phyloP scores from a whole-genome alignment of 2,329 filamentous ascomycete genomes.

The Aureobasidium sp. region DNA sequence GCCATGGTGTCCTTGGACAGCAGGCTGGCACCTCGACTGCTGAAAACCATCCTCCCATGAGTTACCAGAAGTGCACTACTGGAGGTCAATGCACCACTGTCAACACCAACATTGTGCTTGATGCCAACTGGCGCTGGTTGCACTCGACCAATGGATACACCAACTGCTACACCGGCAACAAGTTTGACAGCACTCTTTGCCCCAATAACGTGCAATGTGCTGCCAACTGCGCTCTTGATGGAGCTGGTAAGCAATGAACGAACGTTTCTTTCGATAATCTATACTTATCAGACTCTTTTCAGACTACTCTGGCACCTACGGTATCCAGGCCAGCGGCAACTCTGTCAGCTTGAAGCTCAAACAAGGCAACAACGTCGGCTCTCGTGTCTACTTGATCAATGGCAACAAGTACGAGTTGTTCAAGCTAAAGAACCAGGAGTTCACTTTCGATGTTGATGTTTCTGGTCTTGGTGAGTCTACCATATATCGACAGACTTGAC shows the following conservation, averaged over 20 bases:
- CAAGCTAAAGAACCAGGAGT: constrained; percentile 57
- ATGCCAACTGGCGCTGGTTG: constrained; percentile 43
- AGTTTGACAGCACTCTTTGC: constrained; percentile 33
- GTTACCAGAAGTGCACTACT: constrained; percentile 32
- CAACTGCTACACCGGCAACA: constrained; percentile 41
- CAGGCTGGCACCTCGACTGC: constrained; percentile 32
- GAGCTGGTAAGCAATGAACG: constrained; percentile 18
- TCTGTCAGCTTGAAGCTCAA: constrained; percentile 50
- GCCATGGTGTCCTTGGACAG: constrained; percentile 32
- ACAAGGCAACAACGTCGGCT: constrained; percentile 40
- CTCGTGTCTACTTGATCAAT: constrained; percentile 36
- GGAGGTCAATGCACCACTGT: constrained; percentile 30
- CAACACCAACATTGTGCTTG: constrained; percentile 30
- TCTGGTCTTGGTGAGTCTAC: constrained; percentile 42
- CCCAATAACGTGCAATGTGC: constrained; percentile 29
- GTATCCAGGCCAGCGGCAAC: constrained; percentile 44
- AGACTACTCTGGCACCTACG: constrained; percentile 33
- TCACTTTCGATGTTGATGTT: constrained; percentile 65
- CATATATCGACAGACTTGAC: too few species aligned
- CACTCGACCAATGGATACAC: constrained; percentile 36
- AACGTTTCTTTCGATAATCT: background rate
- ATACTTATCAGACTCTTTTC: background rate
- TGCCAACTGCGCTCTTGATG: constrained; percentile 33
- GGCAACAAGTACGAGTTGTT: constrained; percentile 57
- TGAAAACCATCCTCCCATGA: constrained; percentile 34